Evolutionary conservation across 805 yeast genomes (phyloP).

Genomic region (Kodamaea sagamina): DNA sequence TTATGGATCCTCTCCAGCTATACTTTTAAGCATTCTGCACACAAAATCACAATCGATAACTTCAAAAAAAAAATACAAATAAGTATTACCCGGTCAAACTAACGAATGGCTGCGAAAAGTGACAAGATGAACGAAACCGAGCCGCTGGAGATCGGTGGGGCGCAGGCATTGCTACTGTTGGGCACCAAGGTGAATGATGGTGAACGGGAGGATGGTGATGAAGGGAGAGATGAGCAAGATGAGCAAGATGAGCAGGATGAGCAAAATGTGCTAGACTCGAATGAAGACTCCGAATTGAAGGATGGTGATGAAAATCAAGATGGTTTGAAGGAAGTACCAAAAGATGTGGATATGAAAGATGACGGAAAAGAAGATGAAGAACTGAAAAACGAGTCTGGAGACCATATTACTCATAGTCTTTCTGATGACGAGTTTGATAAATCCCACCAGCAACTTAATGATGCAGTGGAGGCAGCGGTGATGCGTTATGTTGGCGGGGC

Average conservation of each 20-base stretch:
- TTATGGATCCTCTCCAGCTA: no score
- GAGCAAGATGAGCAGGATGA: background rate
- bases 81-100: slow-evolving; percentile 14
- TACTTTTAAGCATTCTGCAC: no score
- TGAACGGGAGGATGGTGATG: background rate
- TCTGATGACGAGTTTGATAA: slow-evolving; percentile 22
- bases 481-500: slow-evolving; percentile 71
- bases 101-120: slow-evolving; percentile 12
- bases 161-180: slow-evolving; percentile 45
- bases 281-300: no score
- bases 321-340: no score
- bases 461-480: slow-evolving; percentile 77
- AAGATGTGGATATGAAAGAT: background rate
- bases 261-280: background rate
- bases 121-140: slow-evolving; percentile 28
- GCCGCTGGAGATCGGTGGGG: slow-evolving; percentile 46
- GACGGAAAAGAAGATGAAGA: background rate
- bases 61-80: background rate
- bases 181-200: slow-evolving; percentile 34
- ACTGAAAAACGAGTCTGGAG: slow-evolving; percentile 10
- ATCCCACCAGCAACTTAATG: slow-evolving; percentile 40
- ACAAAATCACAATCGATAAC: slow-evolving; percentile 2
- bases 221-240: background rate
- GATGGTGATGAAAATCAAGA: background rate
- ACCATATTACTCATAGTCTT: background rate